phyloP scores from a whole-genome alignment of 371 early-diverging fungal genomes.

The Batrachochytrium dendrobatidis region DNA sequence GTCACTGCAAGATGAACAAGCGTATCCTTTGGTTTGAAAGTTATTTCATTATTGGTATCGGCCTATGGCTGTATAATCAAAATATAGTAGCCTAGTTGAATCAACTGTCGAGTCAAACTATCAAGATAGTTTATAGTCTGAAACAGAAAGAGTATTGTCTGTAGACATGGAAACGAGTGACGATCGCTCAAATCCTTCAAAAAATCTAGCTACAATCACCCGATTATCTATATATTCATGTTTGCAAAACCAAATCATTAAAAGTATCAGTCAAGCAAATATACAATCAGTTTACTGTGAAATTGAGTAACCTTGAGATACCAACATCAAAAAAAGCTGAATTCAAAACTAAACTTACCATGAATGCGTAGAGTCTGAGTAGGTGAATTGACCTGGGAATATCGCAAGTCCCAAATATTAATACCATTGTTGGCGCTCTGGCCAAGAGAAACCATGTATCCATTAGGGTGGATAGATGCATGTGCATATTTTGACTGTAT shows the following conservation, averaged over 20 bases:
- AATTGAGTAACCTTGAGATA: neutral
- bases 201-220: slow-evolving; percentile 7
- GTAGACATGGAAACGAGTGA: slow-evolving; percentile 2
- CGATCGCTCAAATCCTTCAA: neutral
- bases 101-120: too few relatives aligned
- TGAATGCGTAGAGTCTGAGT: neutral
- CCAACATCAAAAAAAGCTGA: neutral
- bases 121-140: too few relatives aligned
- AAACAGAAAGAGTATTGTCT: slow-evolving; percentile 7
- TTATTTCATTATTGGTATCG: too few relatives aligned
- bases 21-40: too few relatives aligned
- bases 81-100: too few relatives aligned
- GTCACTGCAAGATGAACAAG: too few relatives aligned
- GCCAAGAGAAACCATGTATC: slow-evolving; percentile 14
- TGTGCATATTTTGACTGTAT: slow-evolving; percentile 9
- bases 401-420: slow-evolving; percentile 12
- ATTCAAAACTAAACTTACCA: neutral
- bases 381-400: neutral
- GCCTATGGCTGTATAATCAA: too few relatives aligned
- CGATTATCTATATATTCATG: neutral
- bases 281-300: neutral
- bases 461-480: slow-evolving; percentile 11
- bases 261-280: neutral
- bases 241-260: slow-evolving; percentile 1
- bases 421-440: neutral